phyloP scores from a whole-genome alignment of 208 protist species.

The Leishmania guyanensis region DNA sequence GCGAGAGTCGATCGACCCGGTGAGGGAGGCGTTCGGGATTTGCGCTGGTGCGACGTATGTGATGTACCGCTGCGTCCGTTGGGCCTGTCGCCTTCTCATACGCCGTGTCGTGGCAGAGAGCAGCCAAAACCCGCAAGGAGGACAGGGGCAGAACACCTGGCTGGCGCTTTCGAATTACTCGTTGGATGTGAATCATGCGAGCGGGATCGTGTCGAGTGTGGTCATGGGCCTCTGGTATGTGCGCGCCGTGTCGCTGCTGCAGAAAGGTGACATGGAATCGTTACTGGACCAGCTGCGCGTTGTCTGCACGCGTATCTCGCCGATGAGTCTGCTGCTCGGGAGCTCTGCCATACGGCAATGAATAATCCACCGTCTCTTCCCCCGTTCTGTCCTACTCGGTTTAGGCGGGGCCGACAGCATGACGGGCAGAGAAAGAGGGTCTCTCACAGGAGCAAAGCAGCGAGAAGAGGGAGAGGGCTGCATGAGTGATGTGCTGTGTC shows the following conservation, averaged over 20 bases:
- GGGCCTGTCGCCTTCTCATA: conserved; percentile 41
- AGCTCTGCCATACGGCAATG: conserved; percentile 2
- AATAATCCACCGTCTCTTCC: no score
- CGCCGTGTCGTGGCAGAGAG: conserved; percentile 33
- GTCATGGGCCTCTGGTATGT: conserved; percentile 69
- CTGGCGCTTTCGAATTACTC: conserved; percentile 22
- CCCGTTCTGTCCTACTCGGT: not conserved
- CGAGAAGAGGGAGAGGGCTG: not conserved
- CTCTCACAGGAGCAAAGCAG: not conserved
- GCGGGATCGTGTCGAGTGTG: conserved; percentile 40
- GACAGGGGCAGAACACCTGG: conserved; percentile 32
- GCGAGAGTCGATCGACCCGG: conserved; percentile 37
- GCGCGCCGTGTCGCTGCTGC: conserved; percentile 54
- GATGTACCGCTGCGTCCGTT: conserved; percentile 56
- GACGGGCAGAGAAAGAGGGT: not conserved
- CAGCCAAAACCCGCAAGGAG: not conserved
- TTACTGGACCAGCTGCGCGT: conserved; percentile 45
- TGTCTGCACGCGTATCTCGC: conserved; percentile 47
- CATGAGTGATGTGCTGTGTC: not conserved
- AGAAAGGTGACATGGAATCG: conserved; percentile 45
- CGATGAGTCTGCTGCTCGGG: conserved; percentile 41
- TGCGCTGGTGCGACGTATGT: conserved; percentile 67
- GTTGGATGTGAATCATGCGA: conserved; percentile 35
- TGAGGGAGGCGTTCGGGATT: conserved; percentile 73
- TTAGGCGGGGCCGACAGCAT: not conserved